These are phyloP conservation scores for Lactuca saligna DNA, from an alignment of 129 eudicot species.

Conservation along the genomic window DNA sequence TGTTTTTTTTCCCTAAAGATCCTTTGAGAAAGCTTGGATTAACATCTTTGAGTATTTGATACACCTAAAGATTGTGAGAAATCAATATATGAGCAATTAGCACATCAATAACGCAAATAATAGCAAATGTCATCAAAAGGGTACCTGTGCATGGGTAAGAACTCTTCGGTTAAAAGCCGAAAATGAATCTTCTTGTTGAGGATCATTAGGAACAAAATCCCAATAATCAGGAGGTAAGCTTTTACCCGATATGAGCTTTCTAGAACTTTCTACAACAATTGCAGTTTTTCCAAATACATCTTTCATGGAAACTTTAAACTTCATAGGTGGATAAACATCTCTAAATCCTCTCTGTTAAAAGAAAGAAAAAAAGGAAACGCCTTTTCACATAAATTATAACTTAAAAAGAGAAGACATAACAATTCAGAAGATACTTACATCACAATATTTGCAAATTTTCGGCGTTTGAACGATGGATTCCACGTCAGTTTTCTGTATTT, in stretches of 20 bases:
- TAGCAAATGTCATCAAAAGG: neutral
- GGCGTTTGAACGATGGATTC: slow-evolving; percentile 25
- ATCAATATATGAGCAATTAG: slow-evolving; percentile 22
- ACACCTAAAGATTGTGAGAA: slow-evolving; percentile 46
- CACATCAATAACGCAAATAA: neutral
- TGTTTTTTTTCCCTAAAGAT: slow-evolving; percentile 41
- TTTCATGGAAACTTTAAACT: slow-evolving; percentile 60
- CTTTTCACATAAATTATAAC: slow-evolving; percentile 11
- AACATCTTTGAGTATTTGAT: slow-evolving; percentile 58
- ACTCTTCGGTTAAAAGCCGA: slow-evolving; percentile 48
- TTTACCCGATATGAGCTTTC: slow-evolving; percentile 7
- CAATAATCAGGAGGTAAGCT: slow-evolving; percentile 65
- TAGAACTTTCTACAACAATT: slow-evolving; percentile 51
- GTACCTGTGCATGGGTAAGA: slow-evolving; percentile 77
- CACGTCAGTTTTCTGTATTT: slow-evolving; percentile 40
- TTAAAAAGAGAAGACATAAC: slow-evolving; percentile 1
- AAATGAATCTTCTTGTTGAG: slow-evolving; percentile 41
- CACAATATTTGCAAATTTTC: slow-evolving; percentile 65
- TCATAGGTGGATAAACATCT: slow-evolving; percentile 54
- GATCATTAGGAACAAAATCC: slow-evolving; percentile 65
- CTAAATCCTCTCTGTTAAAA: slow-evolving; percentile 50
- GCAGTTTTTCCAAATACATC: slow-evolving; percentile 78
- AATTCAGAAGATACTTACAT: slow-evolving; percentile 54
- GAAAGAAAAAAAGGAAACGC: slow-evolving; percentile 3
- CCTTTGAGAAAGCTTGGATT: slow-evolving; percentile 44